phyloP scores from a whole-genome alignment of 2,329 filamentous ascomycete species.

The Tolypocladium sp. region DNA sequence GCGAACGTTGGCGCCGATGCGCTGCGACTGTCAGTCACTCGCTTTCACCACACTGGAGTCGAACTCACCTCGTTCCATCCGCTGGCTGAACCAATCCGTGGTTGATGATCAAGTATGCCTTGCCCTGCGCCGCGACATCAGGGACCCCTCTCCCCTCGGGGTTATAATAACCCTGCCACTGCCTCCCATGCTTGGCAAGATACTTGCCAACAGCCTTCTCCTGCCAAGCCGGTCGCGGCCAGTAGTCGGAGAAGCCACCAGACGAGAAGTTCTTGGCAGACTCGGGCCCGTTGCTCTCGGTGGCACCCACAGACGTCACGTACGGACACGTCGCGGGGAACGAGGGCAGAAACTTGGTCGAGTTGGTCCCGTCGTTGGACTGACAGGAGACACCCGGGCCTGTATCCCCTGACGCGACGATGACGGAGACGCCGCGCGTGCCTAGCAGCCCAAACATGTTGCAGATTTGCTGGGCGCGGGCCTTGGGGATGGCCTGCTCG shows the following conservation, averaged over 20 bases:
- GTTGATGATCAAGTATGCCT: conserved; percentile 22
- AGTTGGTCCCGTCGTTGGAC: conserved; percentile 25
- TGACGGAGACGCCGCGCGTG: conserved; percentile 55
- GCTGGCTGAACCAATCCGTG: conserved; percentile 13
- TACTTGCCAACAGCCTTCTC: conserved; percentile 36
- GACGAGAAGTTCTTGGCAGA: conserved; percentile 41
- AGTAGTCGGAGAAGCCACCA: conserved; percentile 41
- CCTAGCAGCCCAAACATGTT: conserved; percentile 56
- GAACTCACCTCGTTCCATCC: conserved; percentile 23
- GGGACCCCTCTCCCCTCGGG: conserved; percentile 47
- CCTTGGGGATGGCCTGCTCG: conserved; percentile 52
- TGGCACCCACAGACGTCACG: conserved; percentile 54
- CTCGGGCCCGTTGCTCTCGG: conserved; percentile 41
- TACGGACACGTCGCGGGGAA: conserved; percentile 43
- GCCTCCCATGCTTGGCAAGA: conserved; percentile 28
- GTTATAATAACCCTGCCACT: conserved; percentile 40
- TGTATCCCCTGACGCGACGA: conserved; percentile 54
- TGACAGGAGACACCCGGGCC: conserved; percentile 26
- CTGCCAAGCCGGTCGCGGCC: conserved; percentile 33
- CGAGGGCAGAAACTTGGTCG: conserved; percentile 20
- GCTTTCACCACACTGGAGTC: background rate
- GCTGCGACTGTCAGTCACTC: conserved; percentile 13
- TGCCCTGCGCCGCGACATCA: conserved; percentile 49
- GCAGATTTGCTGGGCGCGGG: conserved; percentile 43
- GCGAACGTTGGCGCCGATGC: conserved; percentile 56